These are phyloP conservation scores for Acanthamoeba triangularis DNA, from an alignment of 208 protist genomes.

Conservation along the genomic window DNA sequence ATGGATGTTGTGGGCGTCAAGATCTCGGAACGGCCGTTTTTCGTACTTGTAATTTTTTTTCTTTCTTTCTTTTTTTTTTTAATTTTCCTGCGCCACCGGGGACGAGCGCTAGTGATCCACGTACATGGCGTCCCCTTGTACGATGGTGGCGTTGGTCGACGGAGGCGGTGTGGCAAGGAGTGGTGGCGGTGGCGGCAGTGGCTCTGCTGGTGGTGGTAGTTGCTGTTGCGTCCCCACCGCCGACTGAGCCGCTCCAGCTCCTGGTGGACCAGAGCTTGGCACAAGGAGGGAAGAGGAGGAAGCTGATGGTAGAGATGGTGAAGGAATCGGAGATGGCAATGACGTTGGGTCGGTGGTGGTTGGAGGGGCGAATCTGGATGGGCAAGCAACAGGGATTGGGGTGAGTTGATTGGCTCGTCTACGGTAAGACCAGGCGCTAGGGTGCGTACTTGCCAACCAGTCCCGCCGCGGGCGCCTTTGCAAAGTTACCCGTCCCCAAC, in stretches of 20 bases:
- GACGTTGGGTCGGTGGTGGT: not conserved
- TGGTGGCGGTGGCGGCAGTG: not conserved
- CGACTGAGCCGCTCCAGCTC: not conserved
- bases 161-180: not conserved
- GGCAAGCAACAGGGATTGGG: not conserved
- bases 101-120: too few relatives aligned
- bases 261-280: not conserved
- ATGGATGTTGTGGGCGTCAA: too few relatives aligned
- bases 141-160: not conserved
- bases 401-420: not conserved
- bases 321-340: not conserved
- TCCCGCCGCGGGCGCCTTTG: not conserved
- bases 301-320: not conserved
- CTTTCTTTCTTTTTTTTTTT: too few relatives aligned
- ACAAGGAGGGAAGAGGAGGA: not conserved
- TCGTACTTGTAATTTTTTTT: too few relatives aligned
- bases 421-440: not conserved
- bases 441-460: not conserved
- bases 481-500: too few relatives aligned
- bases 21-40: too few relatives aligned
- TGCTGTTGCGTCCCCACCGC: not conserved
- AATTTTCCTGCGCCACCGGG: too few relatives aligned
- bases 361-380: not conserved
- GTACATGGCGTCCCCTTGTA: too few relatives aligned
- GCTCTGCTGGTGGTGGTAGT: not conserved